Evolutionary conservation across 2,329 filamentous ascomycete genomes (phyloP), one percentile per base, ranked within the genome.

Genomic region (Chalaropsis ovoidea): DNA sequence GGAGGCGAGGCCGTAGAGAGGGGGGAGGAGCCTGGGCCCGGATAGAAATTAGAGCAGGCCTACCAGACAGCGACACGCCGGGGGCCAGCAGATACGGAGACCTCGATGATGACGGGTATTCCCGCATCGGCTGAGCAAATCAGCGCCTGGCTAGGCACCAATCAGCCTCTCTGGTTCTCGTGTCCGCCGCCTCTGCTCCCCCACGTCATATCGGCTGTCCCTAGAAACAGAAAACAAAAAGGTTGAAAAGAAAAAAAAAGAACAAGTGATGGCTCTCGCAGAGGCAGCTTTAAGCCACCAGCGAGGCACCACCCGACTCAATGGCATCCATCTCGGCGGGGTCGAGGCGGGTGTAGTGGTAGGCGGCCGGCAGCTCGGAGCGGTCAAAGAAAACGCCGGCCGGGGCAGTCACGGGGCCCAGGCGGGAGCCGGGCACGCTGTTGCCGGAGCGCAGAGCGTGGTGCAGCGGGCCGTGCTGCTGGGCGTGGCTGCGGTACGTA

Each of bases 251-350:
- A n/a, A 43, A 31, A 31, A 35, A 24, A n/a, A 43, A 17, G 19
- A 43, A 45, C 19, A 45, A 43, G 39, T 45, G 7, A 17, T 47
- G 22, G 60, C 42, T 52, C 24, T 35, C 17, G 6, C 17, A 35
- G n/a, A 17, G 15, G 52, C 24, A 58, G n/a, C 11, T 62, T 65
- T 67, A 67, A 56, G 66, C 66, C 11, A 67, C 62, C 2, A 80
- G 74, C 43, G 81, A 77, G 42, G 93, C 94, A 66, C 94, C 94
- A 65, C 92, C 94, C 65, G 90, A 94, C 83, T 96, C 91, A 72
- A 99, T 83, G 24, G 91, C 92, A 76, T 97, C 94, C 68, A 99
- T 99, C 82, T 99, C 94, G 54, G 86, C 86, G 71, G 86, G 77
- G 45, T 83, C 86, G 77, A 92, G 88, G 13, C 85, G 82, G 61